Evolutionary conservation across 2,329 filamentous ascomycete species (phyloP), one percentile per base, ranked within the genome.

Genomic region (Waltergamsia citrina): DNA sequence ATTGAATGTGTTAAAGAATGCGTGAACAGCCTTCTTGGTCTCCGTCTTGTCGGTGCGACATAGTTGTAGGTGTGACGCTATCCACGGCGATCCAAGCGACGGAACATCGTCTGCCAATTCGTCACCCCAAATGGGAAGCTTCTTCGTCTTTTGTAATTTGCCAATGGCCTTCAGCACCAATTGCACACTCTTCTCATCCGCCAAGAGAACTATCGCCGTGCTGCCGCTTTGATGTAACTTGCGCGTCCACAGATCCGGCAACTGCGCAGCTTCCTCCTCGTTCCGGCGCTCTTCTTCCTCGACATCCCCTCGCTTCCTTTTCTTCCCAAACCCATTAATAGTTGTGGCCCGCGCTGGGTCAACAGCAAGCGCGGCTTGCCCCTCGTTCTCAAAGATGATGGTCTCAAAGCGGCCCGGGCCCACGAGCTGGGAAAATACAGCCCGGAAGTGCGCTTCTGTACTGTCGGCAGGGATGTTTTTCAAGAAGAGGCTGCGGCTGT

Each of bases 391-490:
- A 43, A 96, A 95, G 0, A 71, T 63, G 5, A 93, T 81, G 34
- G 64, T 68, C 55, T 94, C 85, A 31, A 96, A 82, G 30, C 82
- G 71, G 3, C 83, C 84, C 1, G 81, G 78, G 7, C 85, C 82
- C 0, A 95, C 69, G 12, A 93, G 72, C 1, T 71, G 65, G 1
- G 74, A 63, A 45, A 96, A 93, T 0, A 96, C 62, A 27, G 78
- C 68, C 29, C 85, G 78, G 27, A 96, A 69, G 47, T 88, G 84
- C 2, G 67, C 56, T 37, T 85, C 79, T 5, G 85, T 93, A 38
- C 85, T 80, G 52, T 95, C 88, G 41, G 81, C 68, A 6, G 92
- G 92, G 1, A 93, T 63, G 49, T 98, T 96, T 42, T 88, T 83
- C n/a, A 94, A 54, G 59, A 94, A 98, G 14, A 98, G 69, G 40